These are phyloP conservation scores for Ustilago bromivora DNA, from an alignment of 1,284 basidiomycete species.

Conservation along the genomic window DNA sequence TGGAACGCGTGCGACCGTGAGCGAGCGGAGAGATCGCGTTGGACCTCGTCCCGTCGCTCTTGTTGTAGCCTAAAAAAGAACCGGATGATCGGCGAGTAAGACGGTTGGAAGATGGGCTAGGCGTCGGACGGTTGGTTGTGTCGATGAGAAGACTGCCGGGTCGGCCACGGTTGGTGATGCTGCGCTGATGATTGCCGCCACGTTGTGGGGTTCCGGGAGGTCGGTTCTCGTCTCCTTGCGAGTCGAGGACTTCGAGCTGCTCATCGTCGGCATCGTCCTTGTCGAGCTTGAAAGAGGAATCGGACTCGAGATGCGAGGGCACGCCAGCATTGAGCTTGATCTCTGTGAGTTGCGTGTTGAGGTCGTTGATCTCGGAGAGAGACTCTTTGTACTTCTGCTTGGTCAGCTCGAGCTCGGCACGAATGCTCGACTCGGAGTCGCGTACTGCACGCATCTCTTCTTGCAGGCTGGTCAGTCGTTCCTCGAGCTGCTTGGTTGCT, in stretches of 20 bases:
- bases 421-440: conserved; percentile 48
- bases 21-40: conserved; percentile 36
- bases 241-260: conserved; percentile 58
- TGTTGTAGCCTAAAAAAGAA: conserved; percentile 66
- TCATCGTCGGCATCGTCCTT: conserved; percentile 47
- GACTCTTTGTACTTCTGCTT: conserved; percentile 87
- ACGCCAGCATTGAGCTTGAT: conserved; percentile 49
- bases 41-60: conserved; percentile 50
- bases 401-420: conserved; percentile 79
- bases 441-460: conserved; percentile 69
- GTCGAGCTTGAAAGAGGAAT: conserved; percentile 35
- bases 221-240: conserved; percentile 36
- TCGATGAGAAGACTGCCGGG: conserved; percentile 53
- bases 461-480: conserved; percentile 74
- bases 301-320: conserved; percentile 15
- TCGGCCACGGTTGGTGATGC: conserved; percentile 39
- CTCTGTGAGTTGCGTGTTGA: conserved; percentile 70
- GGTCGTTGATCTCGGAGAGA: conserved; percentile 86
- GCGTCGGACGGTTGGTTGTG: conserved; percentile 45
- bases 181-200: conserved; percentile 22
- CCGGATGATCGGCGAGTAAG: conserved; percentile 59
- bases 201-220: conserved; percentile 23
- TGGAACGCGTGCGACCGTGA: conserved; percentile 53
- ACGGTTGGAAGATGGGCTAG: conserved; percentile 33
- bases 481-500: conserved; percentile 80